Evolutionary conservation across 1,284 basidiomycete genomes (phyloP), one percentile per base, ranked within the genome.

Genomic region (Porogramme epimiltina): DNA sequence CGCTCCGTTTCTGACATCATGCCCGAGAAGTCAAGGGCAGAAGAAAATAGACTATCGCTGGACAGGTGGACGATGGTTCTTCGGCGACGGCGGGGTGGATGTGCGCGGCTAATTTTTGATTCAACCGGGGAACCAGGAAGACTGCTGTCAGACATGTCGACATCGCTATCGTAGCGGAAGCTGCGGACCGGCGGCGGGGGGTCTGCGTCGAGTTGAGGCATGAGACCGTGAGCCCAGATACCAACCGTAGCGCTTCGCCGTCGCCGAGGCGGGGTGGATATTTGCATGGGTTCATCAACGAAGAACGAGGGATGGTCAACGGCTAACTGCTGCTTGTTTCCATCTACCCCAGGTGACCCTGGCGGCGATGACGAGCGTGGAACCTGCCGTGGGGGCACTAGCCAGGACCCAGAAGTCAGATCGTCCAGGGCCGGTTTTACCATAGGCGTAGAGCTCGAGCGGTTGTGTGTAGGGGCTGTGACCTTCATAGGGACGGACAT

Each of bases 21-120:
- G 3, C 62, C 55, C 31, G 68, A 69, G 45, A 69, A 67, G 45
- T 72, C 66, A 6, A 69, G 59, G n/a, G 63, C 62, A 33, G 67
- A 65, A 8, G 71, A 72, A 52, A 73, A 72, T 19, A 72, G 66
- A 46, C 67, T 68, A 42, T 71, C 68, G 41, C 62, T 61, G 15
- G 67, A 61, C 24, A 64, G 52, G 49, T 69, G 66, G 10, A 61
- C 62, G 22, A 63, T 59, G 4, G 62, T 63, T 37, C 62, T 65
- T 9, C 61, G 62, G 22, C 66, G 62, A 34, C 64, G 56, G 42
- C 66, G 63, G 5, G 62, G 56, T 20, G 45, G 50, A 11, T 47
- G 42, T 22, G 42, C 41, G 34, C 47, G 52, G 25, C 24, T 38
- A 34, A 42, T 50, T 42, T 40, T 50, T 23, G 49, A 45, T 40